These are phyloP conservation scores for Lepidium campestre DNA, from an alignment of 441 rosid genomes.

Conservation along the genomic window DNA sequence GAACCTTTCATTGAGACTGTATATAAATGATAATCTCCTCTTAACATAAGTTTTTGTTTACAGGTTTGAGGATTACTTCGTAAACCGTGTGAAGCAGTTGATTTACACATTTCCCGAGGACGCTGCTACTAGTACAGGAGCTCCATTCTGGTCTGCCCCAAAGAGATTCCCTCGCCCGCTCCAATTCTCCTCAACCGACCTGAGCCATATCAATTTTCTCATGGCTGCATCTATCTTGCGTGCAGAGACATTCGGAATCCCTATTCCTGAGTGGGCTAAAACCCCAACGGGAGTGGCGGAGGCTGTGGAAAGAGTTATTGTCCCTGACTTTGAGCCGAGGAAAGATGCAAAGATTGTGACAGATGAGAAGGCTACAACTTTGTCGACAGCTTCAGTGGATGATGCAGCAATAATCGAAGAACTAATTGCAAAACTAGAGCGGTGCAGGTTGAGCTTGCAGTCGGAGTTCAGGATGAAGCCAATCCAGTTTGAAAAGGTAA, in stretches of 20 bases:
- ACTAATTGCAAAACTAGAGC: slow-evolving; percentile 50
- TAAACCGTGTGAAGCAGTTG: slow-evolving; percentile 82
- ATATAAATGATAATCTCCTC: background rate
- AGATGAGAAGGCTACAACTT: slow-evolving; percentile 86
- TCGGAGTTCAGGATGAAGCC: slow-evolving; percentile 86
- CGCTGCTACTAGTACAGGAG: slow-evolving; percentile 82
- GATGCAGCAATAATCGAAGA: slow-evolving; percentile 78
- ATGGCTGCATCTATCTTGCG: slow-evolving; percentile 80
- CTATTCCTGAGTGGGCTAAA: slow-evolving; percentile 77
- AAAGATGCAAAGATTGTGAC: slow-evolving; percentile 79
- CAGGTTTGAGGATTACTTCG: slow-evolving; percentile 95
- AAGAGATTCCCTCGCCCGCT: slow-evolving; percentile 90
- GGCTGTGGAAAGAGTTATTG: slow-evolving; percentile 68
- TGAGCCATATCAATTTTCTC: slow-evolving; percentile 62
- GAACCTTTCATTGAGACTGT: background rate
- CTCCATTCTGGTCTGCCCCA: slow-evolving; percentile 98
- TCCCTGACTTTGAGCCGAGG: slow-evolving; percentile 83
- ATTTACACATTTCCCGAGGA: slow-evolving; percentile 90
- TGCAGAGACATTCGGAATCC: slow-evolving; percentile 87
- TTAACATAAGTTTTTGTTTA: background rate
- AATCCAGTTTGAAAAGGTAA: slow-evolving; percentile 93
- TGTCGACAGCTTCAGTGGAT: slow-evolving; percentile 66
- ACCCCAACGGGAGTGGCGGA: slow-evolving; percentile 50
- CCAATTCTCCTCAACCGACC: slow-evolving; percentile 65
- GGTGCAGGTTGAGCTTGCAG: slow-evolving; percentile 43